phyloP scores from a whole-genome alignment of 106 monocot genomes.

The Dioscorea zingiberensis region DNA sequence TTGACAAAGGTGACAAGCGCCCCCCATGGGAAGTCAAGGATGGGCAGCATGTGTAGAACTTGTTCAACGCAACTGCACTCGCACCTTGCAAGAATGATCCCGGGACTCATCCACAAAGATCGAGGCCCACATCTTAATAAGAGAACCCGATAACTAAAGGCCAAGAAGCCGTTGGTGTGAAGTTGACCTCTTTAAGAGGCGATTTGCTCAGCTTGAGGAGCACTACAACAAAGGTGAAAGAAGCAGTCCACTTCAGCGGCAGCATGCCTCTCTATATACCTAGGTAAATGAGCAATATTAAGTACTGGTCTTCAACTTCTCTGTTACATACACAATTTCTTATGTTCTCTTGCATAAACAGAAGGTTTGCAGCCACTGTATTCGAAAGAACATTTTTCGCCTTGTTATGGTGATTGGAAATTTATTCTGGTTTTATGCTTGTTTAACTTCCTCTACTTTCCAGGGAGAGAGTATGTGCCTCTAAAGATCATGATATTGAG shows the following conservation, averaged over 20 bases:
- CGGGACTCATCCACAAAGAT: too few relatives aligned
- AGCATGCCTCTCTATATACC: constrained; percentile 79
- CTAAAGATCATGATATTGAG: constrained; percentile 24
- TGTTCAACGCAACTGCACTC: too few relatives aligned
- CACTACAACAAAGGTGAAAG: constrained; percentile 64
- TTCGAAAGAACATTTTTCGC: neutral
- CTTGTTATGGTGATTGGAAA: neutral
- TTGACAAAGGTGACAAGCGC: too few relatives aligned
- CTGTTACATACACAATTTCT: neutral
- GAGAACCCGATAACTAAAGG: too few relatives aligned
- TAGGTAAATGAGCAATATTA: constrained; percentile 31
- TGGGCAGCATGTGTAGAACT: too few relatives aligned
- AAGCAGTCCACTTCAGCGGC: constrained; percentile 56
- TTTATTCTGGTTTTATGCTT: neutral
- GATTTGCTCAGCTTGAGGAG: constrained; percentile 91
- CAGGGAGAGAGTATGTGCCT: constrained; percentile 21
- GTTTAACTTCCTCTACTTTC: neutral
- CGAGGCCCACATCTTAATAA: too few relatives aligned
- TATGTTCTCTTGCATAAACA: too few relatives aligned
- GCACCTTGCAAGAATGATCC: too few relatives aligned
- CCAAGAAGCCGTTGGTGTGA: too few relatives aligned
- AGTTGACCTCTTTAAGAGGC: constrained; percentile 82
- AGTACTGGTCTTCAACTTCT: neutral
- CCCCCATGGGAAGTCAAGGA: too few relatives aligned
- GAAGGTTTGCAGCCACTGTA: too few relatives aligned